Percentiles rank a stretch among this genome's conserved stretches.
Evolutionary conservation across 2,329 filamentous ascomycete genomes (phyloP).

Genomic region (Fusarium veterinarium): DNA sequence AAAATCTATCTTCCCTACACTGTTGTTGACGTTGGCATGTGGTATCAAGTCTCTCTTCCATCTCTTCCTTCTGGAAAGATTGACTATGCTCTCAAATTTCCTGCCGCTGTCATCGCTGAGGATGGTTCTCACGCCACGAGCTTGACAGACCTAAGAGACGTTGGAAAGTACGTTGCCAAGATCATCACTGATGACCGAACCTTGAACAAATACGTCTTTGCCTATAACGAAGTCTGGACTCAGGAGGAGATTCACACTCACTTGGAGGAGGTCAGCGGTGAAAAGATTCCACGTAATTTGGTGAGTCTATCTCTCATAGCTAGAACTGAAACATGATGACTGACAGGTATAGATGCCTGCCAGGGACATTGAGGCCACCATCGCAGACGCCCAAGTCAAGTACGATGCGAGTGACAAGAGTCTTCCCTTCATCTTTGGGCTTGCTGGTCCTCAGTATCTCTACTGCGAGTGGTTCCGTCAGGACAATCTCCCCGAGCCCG

Average conservation of each 20-base stretch:
- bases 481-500: slow-evolving; percentile 28
- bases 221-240: slow-evolving; percentile 58
- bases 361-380: slow-evolving; percentile 12
- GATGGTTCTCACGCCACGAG: slow-evolving; percentile 58
- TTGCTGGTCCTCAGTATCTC: slow-evolving; percentile 26
- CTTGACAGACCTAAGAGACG: slow-evolving; percentile 63
- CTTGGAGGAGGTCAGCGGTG: slow-evolving; percentile 61
- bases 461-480: slow-evolving; percentile 31
- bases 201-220: slow-evolving; percentile 63
- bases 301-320: neutral
- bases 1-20: slow-evolving; percentile 63
- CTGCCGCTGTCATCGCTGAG: slow-evolving; percentile 54
- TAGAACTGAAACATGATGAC: neutral
- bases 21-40: slow-evolving; percentile 68
- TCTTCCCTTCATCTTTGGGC: neutral
- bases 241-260: slow-evolving; percentile 59
- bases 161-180: slow-evolving; percentile 62
- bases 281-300: slow-evolving; percentile 52
- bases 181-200: slow-evolving; percentile 65
- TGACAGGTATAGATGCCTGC: slow-evolving; percentile 11
- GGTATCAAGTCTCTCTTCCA: slow-evolving; percentile 61
- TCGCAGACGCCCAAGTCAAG: slow-evolving; percentile 1
- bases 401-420: slow-evolving; percentile 14
- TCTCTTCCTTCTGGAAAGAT: slow-evolving; percentile 45
- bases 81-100: slow-evolving; percentile 47